phyloP scores from a whole-genome alignment of 2,329 filamentous ascomycete genomes.

The Trichophyton verrucosum region DNA sequence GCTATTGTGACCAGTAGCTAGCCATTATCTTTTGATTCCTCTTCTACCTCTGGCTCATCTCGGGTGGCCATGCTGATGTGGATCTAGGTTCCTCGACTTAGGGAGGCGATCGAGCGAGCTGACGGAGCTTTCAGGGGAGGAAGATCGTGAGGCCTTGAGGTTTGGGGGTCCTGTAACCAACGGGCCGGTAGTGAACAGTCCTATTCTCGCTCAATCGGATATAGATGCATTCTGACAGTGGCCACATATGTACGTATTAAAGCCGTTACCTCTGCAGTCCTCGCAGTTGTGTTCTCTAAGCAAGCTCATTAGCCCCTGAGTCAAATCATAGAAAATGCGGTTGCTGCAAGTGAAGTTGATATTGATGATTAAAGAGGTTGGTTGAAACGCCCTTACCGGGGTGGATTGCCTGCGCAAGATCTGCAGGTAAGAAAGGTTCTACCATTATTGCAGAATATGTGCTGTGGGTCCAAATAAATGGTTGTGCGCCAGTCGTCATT shows the following conservation, averaged over 20 bases:
- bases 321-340: no score
- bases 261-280: slow-evolving; percentile 10
- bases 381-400: slow-evolving; percentile 20
- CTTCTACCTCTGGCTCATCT: not conserved
- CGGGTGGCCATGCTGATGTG: not conserved
- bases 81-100: not conserved
- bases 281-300: slow-evolving; percentile 6
- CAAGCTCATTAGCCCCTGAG: not conserved
- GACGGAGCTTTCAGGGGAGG: not conserved
- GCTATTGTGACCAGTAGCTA: no score
- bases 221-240: slow-evolving; percentile 4
- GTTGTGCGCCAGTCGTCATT: not conserved
- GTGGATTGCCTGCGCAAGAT: slow-evolving; percentile 27
- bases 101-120: not conserved
- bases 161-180: not conserved
- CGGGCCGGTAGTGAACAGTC: not conserved
- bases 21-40: not conserved
- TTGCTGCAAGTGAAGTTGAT: not conserved
- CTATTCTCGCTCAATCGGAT: not conserved
- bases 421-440: slow-evolving; percentile 24
- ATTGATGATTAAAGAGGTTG: no score
- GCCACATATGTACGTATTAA: slow-evolving; percentile 6
- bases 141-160: not conserved
- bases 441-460: slow-evolving; percentile 25
- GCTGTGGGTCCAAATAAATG: slow-evolving; percentile 21